Conservation (phyloP, 371 early-diverging fungal genomes). For the Nematocida minor region DNA sequence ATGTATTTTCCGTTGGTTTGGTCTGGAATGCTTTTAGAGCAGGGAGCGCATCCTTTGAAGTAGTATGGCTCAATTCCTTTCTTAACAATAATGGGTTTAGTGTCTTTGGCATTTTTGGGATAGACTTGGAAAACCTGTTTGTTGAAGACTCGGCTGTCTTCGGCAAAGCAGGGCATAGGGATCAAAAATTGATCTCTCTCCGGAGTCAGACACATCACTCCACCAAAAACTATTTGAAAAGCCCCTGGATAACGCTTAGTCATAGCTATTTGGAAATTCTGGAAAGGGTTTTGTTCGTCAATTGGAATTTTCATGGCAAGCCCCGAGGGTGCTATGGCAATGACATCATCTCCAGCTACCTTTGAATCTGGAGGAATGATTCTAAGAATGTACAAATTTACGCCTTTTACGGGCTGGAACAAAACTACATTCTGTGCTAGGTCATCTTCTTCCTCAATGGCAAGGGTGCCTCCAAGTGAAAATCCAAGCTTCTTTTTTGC, state of each 20-base stretch:
- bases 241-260: not conserved
- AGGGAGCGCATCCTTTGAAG: slow-evolving; percentile 26
- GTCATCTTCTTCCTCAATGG: not conserved
- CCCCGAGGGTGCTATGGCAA: not conserved
- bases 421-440: not conserved
- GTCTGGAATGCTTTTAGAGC: slow-evolving; percentile 26
- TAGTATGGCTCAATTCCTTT: slow-evolving; percentile 32
- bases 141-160: not conserved
- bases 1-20: not conserved
- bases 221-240: not conserved
- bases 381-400: not conserved
- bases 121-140: slow-evolving; percentile 25
- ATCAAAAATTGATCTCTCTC: slow-evolving; percentile 1
- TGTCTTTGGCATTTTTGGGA: not conserved
- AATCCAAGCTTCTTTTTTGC: not conserved
- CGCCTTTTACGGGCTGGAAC: not conserved
- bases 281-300: not conserved
- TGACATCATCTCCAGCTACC: not conserved
- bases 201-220: slow-evolving; percentile 3
- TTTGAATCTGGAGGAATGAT: not conserved
- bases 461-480: not conserved
- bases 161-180: not conserved
- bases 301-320: not conserved
- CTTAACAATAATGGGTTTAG: not conserved
- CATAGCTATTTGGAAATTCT: not conserved